Percentiles rank a stretch among this genome's conserved stretches.
These are phyloP conservation scores for Claviceps sp. DNA, from an alignment of 2,329 filamentous ascomycete species.

Conservation along the genomic window DNA sequence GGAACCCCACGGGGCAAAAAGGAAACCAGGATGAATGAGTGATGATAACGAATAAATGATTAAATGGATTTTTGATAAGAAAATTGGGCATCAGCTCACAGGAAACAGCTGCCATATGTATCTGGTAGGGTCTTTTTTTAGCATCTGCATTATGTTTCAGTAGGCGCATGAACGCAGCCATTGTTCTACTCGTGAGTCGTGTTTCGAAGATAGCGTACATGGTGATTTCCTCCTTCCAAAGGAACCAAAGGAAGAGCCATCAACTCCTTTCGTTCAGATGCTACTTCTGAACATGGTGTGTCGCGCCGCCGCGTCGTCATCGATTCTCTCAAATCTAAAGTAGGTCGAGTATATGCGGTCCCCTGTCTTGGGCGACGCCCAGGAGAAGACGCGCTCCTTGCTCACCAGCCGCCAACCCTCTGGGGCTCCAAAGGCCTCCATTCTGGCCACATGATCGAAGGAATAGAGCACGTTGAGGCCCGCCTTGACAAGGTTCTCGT, in stretches of 20 bases:
- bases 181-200: too few species aligned
- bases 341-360: neutral
- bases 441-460: neutral
- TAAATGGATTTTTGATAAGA: neutral
- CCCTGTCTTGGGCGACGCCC: neutral
- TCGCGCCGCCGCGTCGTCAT: neutral
- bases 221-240: too few species aligned
- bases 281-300: neutral
- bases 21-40: neutral
- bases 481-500: neutral
- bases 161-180: too few species aligned
- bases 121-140: too few species aligned
- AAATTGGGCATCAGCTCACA: neutral
- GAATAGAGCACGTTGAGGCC: neutral
- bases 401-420: neutral
- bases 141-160: too few species aligned
- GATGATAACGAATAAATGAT: too few species aligned
- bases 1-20: neutral
- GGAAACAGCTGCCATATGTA: too few species aligned
- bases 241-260: too few species aligned
- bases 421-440: neutral
- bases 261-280: too few species aligned
- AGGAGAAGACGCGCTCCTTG: neutral
- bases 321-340: slow-evolving; percentile 1
- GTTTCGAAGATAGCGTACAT: too few species aligned